Evolutionary conservation across 1,284 basidiomycete genomes (phyloP).

Genomic region (Neotropicomus parvogracilis): DNA sequence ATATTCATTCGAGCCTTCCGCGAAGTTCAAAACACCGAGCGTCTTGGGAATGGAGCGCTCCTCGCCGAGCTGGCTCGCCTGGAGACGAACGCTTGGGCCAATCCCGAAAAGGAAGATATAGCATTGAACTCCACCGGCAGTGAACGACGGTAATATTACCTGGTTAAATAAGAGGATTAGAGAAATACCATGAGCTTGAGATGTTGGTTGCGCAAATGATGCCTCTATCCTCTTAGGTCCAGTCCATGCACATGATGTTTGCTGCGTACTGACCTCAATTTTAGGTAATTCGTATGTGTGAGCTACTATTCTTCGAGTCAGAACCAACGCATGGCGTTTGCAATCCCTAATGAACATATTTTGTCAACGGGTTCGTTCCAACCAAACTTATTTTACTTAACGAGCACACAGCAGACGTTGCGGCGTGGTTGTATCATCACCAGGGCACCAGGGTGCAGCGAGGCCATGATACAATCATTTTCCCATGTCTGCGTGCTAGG

Average conservation of each 20-base stretch:
- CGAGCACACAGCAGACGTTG: background rate
- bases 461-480: background rate
- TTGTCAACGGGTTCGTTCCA: slow-evolving; percentile 8
- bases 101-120: slow-evolving; percentile 1
- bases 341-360: background rate
- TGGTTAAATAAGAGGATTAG: slow-evolving; percentile 1
- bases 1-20: background rate
- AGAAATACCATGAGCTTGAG: background rate
- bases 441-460: background rate
- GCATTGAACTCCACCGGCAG: background rate
- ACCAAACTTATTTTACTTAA: slow-evolving; percentile 7
- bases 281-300: background rate
- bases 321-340: background rate
- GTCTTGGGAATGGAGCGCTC: background rate
- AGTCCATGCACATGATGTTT: background rate
- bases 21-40: background rate
- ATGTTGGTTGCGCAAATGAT: background rate
- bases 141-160: slow-evolving; percentile 3
- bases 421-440: background rate
- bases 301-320: slow-evolving; percentile 1
- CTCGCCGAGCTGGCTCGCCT: slow-evolving; percentile 14
- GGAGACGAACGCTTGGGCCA: background rate
- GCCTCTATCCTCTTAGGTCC: background rate
- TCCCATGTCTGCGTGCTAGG: background rate
- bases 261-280: background rate